These are phyloP conservation scores for Filosporella fistucella DNA, from an alignment of 495 filamentous ascomycete species.

Conservation along the genomic window DNA sequence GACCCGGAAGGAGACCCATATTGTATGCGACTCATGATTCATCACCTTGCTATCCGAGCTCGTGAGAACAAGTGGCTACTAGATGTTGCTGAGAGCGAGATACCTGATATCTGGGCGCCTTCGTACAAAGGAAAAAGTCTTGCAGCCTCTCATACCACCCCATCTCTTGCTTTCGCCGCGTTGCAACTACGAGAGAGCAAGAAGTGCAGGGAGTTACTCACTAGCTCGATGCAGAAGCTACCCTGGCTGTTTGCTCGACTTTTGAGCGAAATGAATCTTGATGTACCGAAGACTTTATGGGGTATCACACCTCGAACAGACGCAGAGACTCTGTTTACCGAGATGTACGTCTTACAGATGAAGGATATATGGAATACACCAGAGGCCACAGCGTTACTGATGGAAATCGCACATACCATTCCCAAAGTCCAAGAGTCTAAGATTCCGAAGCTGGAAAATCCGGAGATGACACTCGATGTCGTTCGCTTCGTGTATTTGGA, in stretches of 20 bases:
- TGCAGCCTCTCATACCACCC: constrained; percentile 58
- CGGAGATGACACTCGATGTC: constrained; percentile 55
- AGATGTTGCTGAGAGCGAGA: constrained; percentile 48
- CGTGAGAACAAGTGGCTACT: constrained; percentile 73
- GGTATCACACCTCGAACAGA: constrained; percentile 62
- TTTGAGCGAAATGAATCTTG: constrained; percentile 70
- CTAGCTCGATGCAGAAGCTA: constrained; percentile 59
- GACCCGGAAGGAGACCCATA: constrained; percentile 78
- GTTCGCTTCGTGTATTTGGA: constrained; percentile 78
- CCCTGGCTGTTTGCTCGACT: constrained; percentile 80
- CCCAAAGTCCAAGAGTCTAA: constrained; percentile 32
- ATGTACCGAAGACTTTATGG: constrained; percentile 76
- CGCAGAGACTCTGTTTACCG: constrained; percentile 67
- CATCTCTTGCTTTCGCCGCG: constrained; percentile 70
- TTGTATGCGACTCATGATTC: constrained; percentile 68
- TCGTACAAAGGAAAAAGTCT: constrained; percentile 41
- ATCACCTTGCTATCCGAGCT: constrained; percentile 77
- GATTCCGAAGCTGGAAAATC: constrained; percentile 33
- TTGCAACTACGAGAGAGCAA: constrained; percentile 61
- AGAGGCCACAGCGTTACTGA: constrained; percentile 62
- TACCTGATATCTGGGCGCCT: constrained; percentile 34
- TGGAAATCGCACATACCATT: constrained; percentile 61
- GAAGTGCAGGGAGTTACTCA: constrained; percentile 57
- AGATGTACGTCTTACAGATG: constrained; percentile 72
- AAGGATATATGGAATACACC: constrained; percentile 92